Percentiles rank a stretch among this genome's conserved stretches.
Conservation (phyloP, 1,284 basidiomycete genomes). For the Trichosporon sp. region DNA sequence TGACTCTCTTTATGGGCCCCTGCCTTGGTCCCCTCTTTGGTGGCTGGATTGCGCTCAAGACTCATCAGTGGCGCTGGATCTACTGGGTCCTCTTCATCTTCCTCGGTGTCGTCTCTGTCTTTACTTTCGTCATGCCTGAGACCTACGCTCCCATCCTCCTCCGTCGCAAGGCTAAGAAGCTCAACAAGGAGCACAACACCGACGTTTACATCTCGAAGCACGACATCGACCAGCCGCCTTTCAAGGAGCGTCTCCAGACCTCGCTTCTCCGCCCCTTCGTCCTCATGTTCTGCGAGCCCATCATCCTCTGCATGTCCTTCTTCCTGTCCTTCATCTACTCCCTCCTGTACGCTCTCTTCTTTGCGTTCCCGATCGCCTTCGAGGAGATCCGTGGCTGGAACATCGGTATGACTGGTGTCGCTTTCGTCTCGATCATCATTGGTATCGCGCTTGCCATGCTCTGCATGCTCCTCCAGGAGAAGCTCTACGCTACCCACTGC, state of each 20-base stretch:
- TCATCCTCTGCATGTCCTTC: constrained; percentile 58
- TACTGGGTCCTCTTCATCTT: constrained; percentile 58
- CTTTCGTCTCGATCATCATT: constrained; percentile 52
- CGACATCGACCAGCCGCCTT: constrained; percentile 44
- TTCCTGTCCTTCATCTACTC: constrained; percentile 60
- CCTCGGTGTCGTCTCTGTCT: constrained; percentile 45
- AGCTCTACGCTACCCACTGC: constrained; percentile 41
- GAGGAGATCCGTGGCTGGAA: constrained; percentile 54
- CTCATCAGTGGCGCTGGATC: constrained; percentile 57
- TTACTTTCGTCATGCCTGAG: constrained; percentile 54
- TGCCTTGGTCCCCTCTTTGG: constrained; percentile 56
- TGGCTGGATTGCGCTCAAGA: constrained; percentile 52
- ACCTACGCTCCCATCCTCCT: constrained; percentile 56
- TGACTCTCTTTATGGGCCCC: constrained; percentile 54
- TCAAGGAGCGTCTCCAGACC: constrained; percentile 50
- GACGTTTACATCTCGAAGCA: constrained; percentile 51
- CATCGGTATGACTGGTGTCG: constrained; percentile 51
- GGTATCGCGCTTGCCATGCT: constrained; percentile 46
- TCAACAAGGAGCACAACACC: constrained; percentile 55
- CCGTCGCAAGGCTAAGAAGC: constrained; percentile 47
- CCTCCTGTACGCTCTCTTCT: constrained; percentile 53
- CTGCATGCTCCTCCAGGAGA: constrained; percentile 48
- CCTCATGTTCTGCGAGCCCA: constrained; percentile 56
- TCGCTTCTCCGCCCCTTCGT: constrained; percentile 56
- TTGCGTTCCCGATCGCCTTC: constrained; percentile 54